Evolutionary conservation across 2,329 filamentous ascomycete species (phyloP).

Genomic region (Fusarium foetens): DNA sequence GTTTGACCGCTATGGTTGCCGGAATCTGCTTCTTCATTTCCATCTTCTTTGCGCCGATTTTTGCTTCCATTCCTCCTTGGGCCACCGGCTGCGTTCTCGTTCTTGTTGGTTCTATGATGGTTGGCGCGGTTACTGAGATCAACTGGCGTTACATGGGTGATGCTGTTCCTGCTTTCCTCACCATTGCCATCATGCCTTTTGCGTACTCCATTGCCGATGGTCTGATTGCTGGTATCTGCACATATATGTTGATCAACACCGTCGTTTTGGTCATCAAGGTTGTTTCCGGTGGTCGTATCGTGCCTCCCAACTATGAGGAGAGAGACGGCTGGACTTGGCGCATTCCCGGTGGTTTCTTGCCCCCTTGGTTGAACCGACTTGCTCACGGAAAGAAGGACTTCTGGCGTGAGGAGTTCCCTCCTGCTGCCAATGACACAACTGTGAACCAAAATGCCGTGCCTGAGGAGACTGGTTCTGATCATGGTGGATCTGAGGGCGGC

Average conservation of each 20-base stretch:
- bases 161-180: slow-evolving; percentile 84
- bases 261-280: slow-evolving; percentile 75
- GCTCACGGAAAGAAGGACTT: slow-evolving; percentile 76
- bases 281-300: slow-evolving; percentile 73
- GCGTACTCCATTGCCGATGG: slow-evolving; percentile 90
- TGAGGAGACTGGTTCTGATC: slow-evolving; percentile 40
- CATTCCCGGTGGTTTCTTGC: slow-evolving; percentile 78
- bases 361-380: slow-evolving; percentile 76
- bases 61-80: slow-evolving; percentile 89
- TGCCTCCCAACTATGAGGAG: slow-evolving; percentile 77
- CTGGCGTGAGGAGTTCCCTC: slow-evolving; percentile 62
- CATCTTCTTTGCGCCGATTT: slow-evolving; percentile 90
- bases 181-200: slow-evolving; percentile 87
- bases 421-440: slow-evolving; percentile 29
- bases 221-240: slow-evolving; percentile 81
- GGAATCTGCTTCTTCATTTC: slow-evolving; percentile 88
- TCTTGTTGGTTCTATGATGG: slow-evolving; percentile 90
- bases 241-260: slow-evolving; percentile 80
- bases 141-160: slow-evolving; percentile 91
- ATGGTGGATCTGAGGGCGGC: slow-evolving; percentile 38
- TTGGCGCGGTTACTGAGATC: slow-evolving; percentile 79
- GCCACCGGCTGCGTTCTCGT: slow-evolving; percentile 89
- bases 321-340: slow-evolving; percentile 86
- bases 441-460: slow-evolving; percentile 16
- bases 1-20: slow-evolving; percentile 81